These are phyloP conservation scores for Saprolegnia diclina DNA, from an alignment of 352 stramenopile species.

Conservation along the genomic window DNA sequence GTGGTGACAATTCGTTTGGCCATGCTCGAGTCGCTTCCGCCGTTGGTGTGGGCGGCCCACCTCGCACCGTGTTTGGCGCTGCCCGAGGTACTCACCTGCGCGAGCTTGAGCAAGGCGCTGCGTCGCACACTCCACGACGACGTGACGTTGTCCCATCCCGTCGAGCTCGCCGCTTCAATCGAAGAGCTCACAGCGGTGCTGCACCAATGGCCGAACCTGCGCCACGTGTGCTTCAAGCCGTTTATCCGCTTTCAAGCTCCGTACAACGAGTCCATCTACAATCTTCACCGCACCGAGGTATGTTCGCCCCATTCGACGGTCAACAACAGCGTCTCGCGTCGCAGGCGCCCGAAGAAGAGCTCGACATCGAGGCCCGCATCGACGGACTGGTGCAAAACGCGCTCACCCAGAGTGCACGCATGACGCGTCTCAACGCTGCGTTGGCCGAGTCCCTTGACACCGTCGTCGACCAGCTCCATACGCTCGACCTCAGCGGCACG, in stretches of 20 bases:
- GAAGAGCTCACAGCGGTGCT: constrained; percentile 36
- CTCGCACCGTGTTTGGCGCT: constrained; percentile 49
- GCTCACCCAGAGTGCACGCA: not conserved
- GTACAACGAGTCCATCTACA: constrained; percentile 26
- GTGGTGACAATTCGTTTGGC: not conserved
- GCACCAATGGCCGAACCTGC: constrained; percentile 48
- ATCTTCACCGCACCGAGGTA: constrained; percentile 12
- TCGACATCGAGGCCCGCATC: constrained; percentile 11
- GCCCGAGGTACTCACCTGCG: constrained; percentile 48
- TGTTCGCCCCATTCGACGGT: constrained; percentile 11
- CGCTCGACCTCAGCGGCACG: constrained; percentile 35
- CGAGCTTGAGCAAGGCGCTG: constrained; percentile 46
- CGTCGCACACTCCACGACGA: constrained; percentile 49
- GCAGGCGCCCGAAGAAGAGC: constrained; percentile 14
- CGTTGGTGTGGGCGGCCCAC: constrained; percentile 42
- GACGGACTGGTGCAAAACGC: not conserved
- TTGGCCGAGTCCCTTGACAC: constrained; percentile 26
- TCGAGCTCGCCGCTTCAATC: constrained; percentile 37
- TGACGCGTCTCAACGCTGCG: constrained; percentile 26
- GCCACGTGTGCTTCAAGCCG: constrained; percentile 53
- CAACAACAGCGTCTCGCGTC: not conserved
- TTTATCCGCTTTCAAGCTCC: constrained; percentile 29
- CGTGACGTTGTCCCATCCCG: constrained; percentile 38
- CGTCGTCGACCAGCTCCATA: not conserved
- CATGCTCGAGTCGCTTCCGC: constrained; percentile 2